Evolutionary conservation across 2,329 filamentous ascomycete genomes (phyloP), one percentile per base, ranked within the genome.

Genomic region (Cladosporium austrohemisphaericum): DNA sequence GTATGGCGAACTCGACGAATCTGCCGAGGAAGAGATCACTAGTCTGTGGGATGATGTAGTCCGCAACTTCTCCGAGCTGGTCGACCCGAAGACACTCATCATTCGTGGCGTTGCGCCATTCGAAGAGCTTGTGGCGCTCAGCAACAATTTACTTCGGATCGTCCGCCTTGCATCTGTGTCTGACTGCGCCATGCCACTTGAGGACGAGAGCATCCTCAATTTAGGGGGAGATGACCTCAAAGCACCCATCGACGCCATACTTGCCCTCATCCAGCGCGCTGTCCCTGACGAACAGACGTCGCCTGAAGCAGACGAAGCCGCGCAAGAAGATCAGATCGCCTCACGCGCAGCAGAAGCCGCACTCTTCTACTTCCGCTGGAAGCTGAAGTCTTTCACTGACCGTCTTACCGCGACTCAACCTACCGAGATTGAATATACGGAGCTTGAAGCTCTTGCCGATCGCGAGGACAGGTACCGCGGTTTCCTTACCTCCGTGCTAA

Each of bases 361-460:
- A 43, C 77, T 90, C 38, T 89, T 94, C 69, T 97, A 96, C 71
- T 95, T 96, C 65, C 88, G 95, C 82, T 98, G 93, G 93, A 74
- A 76, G 32, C 63, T 70, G 40, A 61, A 64, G n/a, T 56, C 57
- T 13, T 60, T 74, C 36, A 56, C 60, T n/a, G 49, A 45, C 62
- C 88, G 52, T 73, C 76, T 54, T 72, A 76, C 47, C 68, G 77
- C 13, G 67, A 53, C 51, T 23, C 43, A 51, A 9, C 49, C 44
- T 19, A 88, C 28, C 70, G 75, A 73, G 3, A 76, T 88, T 48
- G 61, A 80, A 1, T 74, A 80, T 41, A 67, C 72, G 5, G 78
- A 82, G 6, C 71, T 90, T 23, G 80, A 86, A 57, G 68, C 77
- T 18, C 71, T 77, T 5, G 71, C 72, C 9, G 64, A 66, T 35